Base-by-base conservation (phyloP, 495 filamentous ascomycete genomes). In the Platismatia glauca region DNA sequence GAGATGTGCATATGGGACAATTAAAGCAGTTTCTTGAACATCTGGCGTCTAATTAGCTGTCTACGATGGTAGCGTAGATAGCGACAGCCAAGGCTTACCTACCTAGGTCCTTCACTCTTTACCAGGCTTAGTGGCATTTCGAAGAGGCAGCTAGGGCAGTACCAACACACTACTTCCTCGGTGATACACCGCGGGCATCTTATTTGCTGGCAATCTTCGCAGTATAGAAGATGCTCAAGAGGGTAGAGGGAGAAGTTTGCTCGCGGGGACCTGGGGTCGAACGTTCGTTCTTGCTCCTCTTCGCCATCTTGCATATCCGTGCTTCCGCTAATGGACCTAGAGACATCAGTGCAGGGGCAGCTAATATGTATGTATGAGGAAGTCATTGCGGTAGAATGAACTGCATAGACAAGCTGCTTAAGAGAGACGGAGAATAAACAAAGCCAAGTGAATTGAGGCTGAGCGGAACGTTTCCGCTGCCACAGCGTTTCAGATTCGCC, bases 121-220 rank as follows among this genome's bases (percentile, higher is more conserved):
- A 97, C 83, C 72, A 87, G 88, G 69, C 87, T 91, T 70, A 87
- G 93, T 13, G 92, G 90, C 39, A 94, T 91, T 75, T 98, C 94
- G 68, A 97, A 97, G 61, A 97, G 73, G 73, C 94, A 98, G 71
- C 81, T 91, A n/a, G 94, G 94, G 71, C 94, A 98, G 70, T 88
- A 98, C 81, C 88, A 96, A 63, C 87, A 90, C 56, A 95, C 85
- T 48, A 96, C 89, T 74, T 98, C 94, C 69, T 98, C 94, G 29
- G 86, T 79, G 24, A 91, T 89, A 70, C 94, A 98, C 72, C 91
- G 81, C 9, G 91, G 89, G 70, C 94, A 98, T 65, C 92, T 87
- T 60, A 98, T 93, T 75, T 95, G 86, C 66, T 94, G 90, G 72
- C 94, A 98, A 71, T 97, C 95, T 70, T 95, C 91, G 75, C 94